Conservation (phyloP, 441 rosid genomes). For the Kokia cookei region DNA sequence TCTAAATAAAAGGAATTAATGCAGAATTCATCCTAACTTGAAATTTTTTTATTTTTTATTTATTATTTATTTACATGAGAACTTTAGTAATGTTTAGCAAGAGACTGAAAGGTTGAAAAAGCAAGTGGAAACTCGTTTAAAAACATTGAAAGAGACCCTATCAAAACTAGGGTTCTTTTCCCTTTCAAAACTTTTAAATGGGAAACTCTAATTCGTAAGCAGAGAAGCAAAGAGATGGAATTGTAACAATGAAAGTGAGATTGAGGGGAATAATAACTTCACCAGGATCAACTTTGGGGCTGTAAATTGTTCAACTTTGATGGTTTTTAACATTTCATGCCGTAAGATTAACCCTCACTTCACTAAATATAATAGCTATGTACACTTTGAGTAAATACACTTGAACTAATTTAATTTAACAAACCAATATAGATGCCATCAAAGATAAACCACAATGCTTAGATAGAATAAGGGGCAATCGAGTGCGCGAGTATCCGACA, state of each 20-base stretch:
- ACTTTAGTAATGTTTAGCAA: conserved; percentile 38
- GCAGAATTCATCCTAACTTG: not conserved
- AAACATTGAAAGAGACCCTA: too few species aligned
- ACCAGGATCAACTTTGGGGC: too few species aligned
- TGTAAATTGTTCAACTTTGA: not conserved
- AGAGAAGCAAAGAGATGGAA: too few species aligned
- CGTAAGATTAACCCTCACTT: not conserved
- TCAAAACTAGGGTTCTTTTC: too few species aligned
- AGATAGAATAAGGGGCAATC: not conserved
- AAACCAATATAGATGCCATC: not conserved
- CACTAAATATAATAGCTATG: not conserved
- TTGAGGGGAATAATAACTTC: too few species aligned
- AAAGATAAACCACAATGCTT: not conserved
- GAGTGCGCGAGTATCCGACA: too few species aligned
- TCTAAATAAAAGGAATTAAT: not conserved
- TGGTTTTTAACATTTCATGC: not conserved
- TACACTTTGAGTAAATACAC: not conserved
- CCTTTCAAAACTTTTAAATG: too few species aligned
- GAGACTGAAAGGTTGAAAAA: conserved; percentile 81
- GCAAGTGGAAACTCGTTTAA: conserved; percentile 39
- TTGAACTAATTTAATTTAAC: not conserved
- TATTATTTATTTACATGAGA: conserved; percentile 54
- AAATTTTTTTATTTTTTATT: too few species aligned
- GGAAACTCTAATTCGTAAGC: too few species aligned
- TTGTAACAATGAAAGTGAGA: too few species aligned